Percentiles rank a stretch among this genome's conserved stretches.
phyloP scores from a whole-genome alignment of 2,329 filamentous ascomycete genomes.

The Trichoderma koningiopsis region DNA sequence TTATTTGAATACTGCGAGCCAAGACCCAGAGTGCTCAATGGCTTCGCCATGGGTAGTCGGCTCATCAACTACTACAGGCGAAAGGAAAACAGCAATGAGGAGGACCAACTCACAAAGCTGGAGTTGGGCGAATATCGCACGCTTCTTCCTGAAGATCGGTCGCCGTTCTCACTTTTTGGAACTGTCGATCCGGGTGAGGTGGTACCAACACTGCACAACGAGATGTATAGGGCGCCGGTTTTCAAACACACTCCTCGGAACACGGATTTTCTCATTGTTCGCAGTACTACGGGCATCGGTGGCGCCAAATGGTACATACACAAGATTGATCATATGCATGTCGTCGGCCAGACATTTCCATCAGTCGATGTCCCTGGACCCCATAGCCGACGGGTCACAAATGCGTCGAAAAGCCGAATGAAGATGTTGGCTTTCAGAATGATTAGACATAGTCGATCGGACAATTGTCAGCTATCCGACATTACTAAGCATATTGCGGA shows the following conservation, averaged over 20 bases:
- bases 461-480: constrained; percentile 73
- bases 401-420: constrained; percentile 93
- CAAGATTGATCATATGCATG: constrained; percentile 86
- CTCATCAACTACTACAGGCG: constrained; percentile 97
- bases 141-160: constrained; percentile 89
- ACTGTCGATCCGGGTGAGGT: constrained; percentile 89
- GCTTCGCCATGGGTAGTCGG: constrained; percentile 95
- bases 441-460: constrained; percentile 72
- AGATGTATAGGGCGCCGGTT: constrained; percentile 92
- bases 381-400: constrained; percentile 92
- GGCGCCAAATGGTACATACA: constrained; percentile 81
- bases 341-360: constrained; percentile 91
- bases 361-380: constrained; percentile 90
- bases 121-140: constrained; percentile 89
- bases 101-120: constrained; percentile 72
- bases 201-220: constrained; percentile 87
- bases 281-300: constrained; percentile 76
- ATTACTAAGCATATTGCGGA: constrained; percentile 92
- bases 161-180: constrained; percentile 93
- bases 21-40: constrained; percentile 86
- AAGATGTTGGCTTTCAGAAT: constrained; percentile 95
- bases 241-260: constrained; percentile 80
- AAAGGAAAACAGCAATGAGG: constrained; percentile 67
- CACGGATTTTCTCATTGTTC: constrained; percentile 84
- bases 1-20: constrained; percentile 97